Percentiles rank a stretch among this genome's conserved stretches.
Conservation (phyloP, 1,284 basidiomycete genomes). For the Heterobasidion parviporum region DNA sequence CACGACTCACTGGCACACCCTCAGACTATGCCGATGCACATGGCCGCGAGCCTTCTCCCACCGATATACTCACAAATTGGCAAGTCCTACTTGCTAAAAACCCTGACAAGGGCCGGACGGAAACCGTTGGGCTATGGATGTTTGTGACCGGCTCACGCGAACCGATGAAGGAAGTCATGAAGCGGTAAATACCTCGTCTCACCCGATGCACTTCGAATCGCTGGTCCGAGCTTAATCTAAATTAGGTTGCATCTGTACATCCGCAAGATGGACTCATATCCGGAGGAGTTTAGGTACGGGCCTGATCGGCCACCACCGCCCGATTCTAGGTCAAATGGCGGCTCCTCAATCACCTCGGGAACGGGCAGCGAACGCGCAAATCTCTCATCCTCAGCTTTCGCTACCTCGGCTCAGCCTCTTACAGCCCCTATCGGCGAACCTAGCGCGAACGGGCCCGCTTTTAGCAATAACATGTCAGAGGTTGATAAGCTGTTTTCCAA, state of each 20-base stretch:
- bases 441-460: background rate
- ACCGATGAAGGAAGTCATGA: constrained; percentile 59
- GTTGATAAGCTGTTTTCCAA: constrained; percentile 59
- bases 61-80: constrained; percentile 13
- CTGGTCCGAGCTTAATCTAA: background rate
- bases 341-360: background rate
- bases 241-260: constrained; percentile 57
- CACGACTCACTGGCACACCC: constrained; percentile 14
- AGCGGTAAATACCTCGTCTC: constrained; percentile 34
- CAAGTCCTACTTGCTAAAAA: constrained; percentile 12
- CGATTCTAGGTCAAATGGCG: background rate
- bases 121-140: constrained; percentile 76
- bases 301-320: constrained; percentile 49
- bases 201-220: background rate
- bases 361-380: background rate
- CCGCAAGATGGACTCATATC: constrained; percentile 55
- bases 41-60: constrained; percentile 8
- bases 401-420: background rate
- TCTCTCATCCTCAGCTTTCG: background rate
- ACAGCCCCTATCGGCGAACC: background rate
- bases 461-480: constrained; percentile 28
- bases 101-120: constrained; percentile 45
- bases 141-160: constrained; percentile 65
- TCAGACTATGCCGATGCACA: constrained; percentile 35
- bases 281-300: constrained; percentile 59